A percentile compares a stretch with the other conserved stretches of the same genome.
phyloP scores from a whole-genome alignment of 768 basidiomycete genomes.

The Austroboletus eburneus region DNA sequence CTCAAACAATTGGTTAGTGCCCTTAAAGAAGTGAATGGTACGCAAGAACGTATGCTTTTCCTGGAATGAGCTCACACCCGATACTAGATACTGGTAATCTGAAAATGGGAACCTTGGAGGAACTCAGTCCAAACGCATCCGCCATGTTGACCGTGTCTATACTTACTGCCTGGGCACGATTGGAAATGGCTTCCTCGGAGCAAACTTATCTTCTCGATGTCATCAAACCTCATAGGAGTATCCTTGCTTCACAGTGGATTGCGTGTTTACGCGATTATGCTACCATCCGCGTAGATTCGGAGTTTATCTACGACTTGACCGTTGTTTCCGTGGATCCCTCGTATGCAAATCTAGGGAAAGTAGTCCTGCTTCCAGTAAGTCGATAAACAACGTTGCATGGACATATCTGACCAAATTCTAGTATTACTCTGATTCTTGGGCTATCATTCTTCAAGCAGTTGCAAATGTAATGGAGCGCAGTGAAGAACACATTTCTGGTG shows the following conservation, averaged over 20 bases:
- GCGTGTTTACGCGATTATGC: conserved; percentile 90
- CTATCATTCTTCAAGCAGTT: conserved; percentile 79
- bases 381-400: not conserved
- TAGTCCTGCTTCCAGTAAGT: conserved; percentile 86
- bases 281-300: conserved; percentile 83
- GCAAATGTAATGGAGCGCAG: conserved; percentile 70
- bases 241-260: conserved; percentile 83
- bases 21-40: conserved; percentile 87
- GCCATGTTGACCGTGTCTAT: conserved; percentile 93
- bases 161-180: conserved; percentile 92
- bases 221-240: conserved; percentile 70
- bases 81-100: conserved; percentile 72
- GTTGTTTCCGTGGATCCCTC: conserved; percentile 75
- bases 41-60: conserved; percentile 2
- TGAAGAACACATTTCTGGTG: conserved; percentile 66
- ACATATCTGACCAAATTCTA: conserved; percentile 27
- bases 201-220: conserved; percentile 79
- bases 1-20: conserved; percentile 84
- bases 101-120: conserved; percentile 79
- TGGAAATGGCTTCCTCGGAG: conserved; percentile 71
- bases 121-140: conserved; percentile 90
- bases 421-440: conserved; percentile 88
- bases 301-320: conserved; percentile 72
- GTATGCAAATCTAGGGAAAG: conserved; percentile 84
- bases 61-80: conserved; percentile 6